These are phyloP conservation scores for Sporothrix mexicana DNA, from an alignment of 2,329 filamentous ascomycete species.

Conservation along the genomic window DNA sequence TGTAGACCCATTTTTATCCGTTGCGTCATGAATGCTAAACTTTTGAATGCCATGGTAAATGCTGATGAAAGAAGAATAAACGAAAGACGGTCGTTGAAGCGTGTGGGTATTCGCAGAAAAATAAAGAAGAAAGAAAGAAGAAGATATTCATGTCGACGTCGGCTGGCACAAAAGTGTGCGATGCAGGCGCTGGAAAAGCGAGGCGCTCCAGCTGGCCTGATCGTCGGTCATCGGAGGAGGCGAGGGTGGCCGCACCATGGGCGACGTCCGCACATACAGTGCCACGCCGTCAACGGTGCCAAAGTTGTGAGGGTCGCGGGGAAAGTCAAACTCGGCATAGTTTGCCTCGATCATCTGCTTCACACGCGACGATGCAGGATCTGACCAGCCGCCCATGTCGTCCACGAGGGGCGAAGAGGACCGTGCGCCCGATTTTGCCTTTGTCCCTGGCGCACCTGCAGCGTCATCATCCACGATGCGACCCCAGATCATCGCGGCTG, in stretches of 20 bases:
- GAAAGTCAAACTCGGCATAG: constrained; percentile 35
- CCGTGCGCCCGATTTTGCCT: background rate
- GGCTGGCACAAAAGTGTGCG: constrained; percentile 28
- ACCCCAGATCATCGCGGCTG: constrained; percentile 43
- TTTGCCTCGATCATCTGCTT: constrained; percentile 32
- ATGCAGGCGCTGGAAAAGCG: constrained; percentile 29
- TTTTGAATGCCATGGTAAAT: background rate
- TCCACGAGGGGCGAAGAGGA: constrained; percentile 26
- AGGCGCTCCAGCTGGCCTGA: constrained; percentile 18
- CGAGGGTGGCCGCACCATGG: background rate
- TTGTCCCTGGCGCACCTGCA: background rate
- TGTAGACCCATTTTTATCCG: constrained; percentile 11
- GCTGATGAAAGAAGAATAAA: background rate
- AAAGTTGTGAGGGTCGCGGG: constrained; percentile 33
- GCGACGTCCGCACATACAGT: constrained; percentile 35
- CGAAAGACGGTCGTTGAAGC: background rate
- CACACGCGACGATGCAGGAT: constrained; percentile 37
- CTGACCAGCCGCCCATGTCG: constrained; percentile 34
- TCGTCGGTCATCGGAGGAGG: background rate
- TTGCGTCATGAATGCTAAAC: constrained; percentile 3
- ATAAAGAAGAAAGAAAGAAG: background rate
- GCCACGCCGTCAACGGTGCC: constrained; percentile 34
- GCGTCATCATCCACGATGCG: constrained; percentile 8
- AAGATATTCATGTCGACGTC: background rate
- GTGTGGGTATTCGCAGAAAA: constrained; percentile 21